Evolutionary conservation across 805 yeast genomes (phyloP).

Genomic region (Wickerhamiella kazuoi): DNA sequence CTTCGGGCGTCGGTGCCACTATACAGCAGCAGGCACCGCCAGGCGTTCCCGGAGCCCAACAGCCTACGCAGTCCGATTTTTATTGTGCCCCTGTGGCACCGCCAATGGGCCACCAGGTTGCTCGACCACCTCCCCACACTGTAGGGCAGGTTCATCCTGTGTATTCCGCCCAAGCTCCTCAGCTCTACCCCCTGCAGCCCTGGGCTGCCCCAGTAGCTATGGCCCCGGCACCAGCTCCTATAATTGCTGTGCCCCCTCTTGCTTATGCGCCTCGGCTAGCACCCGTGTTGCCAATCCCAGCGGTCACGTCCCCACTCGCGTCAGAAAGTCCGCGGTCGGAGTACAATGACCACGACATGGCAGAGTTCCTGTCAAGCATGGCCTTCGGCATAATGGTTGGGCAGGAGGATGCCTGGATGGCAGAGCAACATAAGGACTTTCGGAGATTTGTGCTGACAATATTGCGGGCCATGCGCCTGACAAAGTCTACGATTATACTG

Average conservation of each 20-base stretch:
- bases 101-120: too few species aligned
- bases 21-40: not conserved
- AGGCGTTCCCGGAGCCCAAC: not conserved
- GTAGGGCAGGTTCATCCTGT: not conserved
- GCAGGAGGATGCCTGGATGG: constrained; percentile 11
- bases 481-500: constrained; percentile 61
- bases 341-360: constrained; percentile 62
- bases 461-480: constrained; percentile 71
- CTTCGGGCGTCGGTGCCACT: too few species aligned
- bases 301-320: constrained; percentile 1
- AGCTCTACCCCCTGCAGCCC: not conserved
- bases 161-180: not conserved
- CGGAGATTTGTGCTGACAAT: constrained; percentile 45
- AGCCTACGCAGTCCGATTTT: not conserved
- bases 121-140: not conserved
- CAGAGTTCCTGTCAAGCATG: constrained; percentile 62
- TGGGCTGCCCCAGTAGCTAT: not conserved
- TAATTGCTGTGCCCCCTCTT: not conserved
- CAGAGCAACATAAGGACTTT: constrained; percentile 31
- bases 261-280: constrained; percentile 6
- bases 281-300: constrained; percentile 1
- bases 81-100: too few species aligned
- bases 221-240: not conserved
- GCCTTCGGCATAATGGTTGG: constrained; percentile 34
- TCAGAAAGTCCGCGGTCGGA: constrained; percentile 24